Base-by-base conservation (phyloP, 2,329 filamentous ascomycete genomes). In the Neopestalotiopsis sp. region DNA sequence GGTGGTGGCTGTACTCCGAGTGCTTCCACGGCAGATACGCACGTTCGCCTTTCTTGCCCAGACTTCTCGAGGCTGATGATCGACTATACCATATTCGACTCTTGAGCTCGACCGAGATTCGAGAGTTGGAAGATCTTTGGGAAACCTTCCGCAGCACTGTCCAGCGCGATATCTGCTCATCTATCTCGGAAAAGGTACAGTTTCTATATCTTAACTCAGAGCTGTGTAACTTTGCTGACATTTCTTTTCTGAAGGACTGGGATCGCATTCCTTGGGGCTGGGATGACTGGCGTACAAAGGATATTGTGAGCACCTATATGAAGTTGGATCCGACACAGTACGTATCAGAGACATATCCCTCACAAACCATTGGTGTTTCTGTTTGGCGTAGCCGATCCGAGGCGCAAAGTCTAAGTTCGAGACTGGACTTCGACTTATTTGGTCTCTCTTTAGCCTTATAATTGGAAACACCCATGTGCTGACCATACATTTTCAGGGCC, bases 1-100 rank as follows among this genome's bases (percentile, higher is more conserved):
- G 81, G 40, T 89, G 86, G 86, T 88, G 86, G 85, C 79, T 86
- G 4, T 89, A 85, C 70, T 81, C 84, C 6, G 81, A 82, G 42
- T 84, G 86, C 69, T 88, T 88, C 69, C 86, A 89, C 61, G 82
- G 82, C 12, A 81, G 82, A 40, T 76, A 78, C 45, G 80, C 78
- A 10, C 76, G 78, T 32, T 66, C 72, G 57, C 68, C 68, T 2
- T 69, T 67, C 28, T 45, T 34, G 24, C 72, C 73, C 1, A 73
- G 69, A 52, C 72, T 63, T 42, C 78, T 75, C 71, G 49, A 70
- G 1, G 34, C 65, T 1, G 77, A 79, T 63, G 66, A 68, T 20
- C 69, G 77, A 65, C 74, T 79, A 4, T 70, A 75, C 10, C 74
- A 76, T 42, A 61, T 78, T 3, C 75, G 77, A 12, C 58, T 72